Evolutionary conservation across 2,329 filamentous ascomycete genomes (phyloP).

Genomic region (Emmonsiellopsis sp.): DNA sequence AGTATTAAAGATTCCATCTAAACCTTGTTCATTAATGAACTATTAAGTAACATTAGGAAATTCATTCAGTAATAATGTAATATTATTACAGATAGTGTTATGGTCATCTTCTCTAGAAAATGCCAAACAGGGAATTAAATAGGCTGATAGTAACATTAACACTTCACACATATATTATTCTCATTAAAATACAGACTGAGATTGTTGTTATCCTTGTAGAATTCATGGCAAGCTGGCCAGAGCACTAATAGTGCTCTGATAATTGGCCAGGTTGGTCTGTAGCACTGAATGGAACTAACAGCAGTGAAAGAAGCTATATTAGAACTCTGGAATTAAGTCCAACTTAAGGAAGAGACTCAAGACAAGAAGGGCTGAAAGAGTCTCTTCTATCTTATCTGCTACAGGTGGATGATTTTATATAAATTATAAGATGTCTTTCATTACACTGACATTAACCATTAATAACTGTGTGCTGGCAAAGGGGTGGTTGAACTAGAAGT

Average conservation of each 20-base stretch:
- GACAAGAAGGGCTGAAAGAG: not conserved
- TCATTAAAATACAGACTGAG: not conserved
- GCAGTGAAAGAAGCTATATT: not conserved
- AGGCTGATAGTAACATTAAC: not conserved
- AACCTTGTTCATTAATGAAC: not conserved
- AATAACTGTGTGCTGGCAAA: not conserved
- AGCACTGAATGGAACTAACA: not conserved
- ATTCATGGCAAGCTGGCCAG: not conserved
- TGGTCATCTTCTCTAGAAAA: not conserved
- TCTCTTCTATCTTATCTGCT: not conserved
- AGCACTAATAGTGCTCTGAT: not conserved
- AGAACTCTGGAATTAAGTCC: not conserved
- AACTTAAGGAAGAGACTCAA: not conserved
- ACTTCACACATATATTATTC: not conserved
- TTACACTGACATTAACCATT: not conserved
- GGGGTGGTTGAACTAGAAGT: not conserved
- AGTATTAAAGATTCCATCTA: not conserved
- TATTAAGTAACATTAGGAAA: not conserved
- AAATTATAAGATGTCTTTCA: not conserved
- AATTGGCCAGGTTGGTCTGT: not conserved
- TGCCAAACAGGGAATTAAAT: not conserved
- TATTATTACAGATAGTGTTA: not conserved
- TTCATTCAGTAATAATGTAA: not conserved
- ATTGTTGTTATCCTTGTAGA: not conserved
- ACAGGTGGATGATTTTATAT: not conserved